Evolutionary conservation across 768 basidiomycete genomes (phyloP).

Genomic region (Panaeolus papilionaceus): DNA sequence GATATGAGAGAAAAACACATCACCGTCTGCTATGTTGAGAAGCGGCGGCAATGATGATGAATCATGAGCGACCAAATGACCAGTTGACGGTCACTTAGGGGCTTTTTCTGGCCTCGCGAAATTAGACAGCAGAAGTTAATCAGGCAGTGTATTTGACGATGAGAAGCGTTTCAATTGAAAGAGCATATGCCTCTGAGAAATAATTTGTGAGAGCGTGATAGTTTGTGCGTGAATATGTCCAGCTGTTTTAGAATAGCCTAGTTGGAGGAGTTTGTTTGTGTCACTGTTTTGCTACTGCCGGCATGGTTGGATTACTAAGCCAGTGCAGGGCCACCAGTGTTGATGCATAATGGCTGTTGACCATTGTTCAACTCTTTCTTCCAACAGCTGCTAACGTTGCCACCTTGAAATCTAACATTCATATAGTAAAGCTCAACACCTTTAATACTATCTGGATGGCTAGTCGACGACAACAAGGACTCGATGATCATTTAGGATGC

Average conservation of each 20-base stretch:
- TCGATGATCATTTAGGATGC: background rate
- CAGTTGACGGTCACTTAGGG: background rate
- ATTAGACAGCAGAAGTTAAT: background rate
- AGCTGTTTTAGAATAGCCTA: background rate
- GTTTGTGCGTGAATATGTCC: too few relatives aligned
- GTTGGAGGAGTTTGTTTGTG: background rate
- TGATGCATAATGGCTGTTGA: too few relatives aligned
- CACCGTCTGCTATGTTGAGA: background rate
- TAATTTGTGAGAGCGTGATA: too few relatives aligned
- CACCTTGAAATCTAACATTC: too few relatives aligned
- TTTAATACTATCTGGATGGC: too few relatives aligned
- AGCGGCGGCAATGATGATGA: background rate
- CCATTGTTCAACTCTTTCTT: too few relatives aligned
- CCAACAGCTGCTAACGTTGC: too few relatives aligned
- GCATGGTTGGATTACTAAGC: too few relatives aligned
- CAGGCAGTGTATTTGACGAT: background rate
- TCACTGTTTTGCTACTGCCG: too few relatives aligned
- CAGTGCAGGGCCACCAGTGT: too few relatives aligned
- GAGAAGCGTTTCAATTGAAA: background rate
- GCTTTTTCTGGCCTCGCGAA: background rate
- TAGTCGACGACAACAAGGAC: background rate
- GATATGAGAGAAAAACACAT: background rate
- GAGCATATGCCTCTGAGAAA: background rate
- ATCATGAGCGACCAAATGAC: background rate
- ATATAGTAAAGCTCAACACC: too few relatives aligned